Evolutionary conservation across 352 stramenopile species (phyloP).

Genomic region (Pythium insidiosum): DNA sequence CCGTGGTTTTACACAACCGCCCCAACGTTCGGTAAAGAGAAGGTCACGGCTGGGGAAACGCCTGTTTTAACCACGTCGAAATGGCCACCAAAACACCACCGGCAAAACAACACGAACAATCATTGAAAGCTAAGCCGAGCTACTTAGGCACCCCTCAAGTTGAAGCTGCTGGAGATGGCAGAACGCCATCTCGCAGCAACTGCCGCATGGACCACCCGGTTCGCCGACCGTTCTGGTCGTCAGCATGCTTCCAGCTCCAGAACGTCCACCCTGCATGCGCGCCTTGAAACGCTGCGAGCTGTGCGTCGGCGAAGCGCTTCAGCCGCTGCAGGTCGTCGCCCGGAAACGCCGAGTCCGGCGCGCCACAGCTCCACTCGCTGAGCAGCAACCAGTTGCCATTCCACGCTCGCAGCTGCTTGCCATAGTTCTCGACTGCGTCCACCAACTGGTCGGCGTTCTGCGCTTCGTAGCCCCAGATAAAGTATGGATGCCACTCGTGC

Average conservation of each 20-base stretch:
- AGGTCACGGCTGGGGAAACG: too few relatives aligned
- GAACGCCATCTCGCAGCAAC: constrained; percentile 64
- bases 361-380: constrained; percentile 76
- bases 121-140: constrained; percentile 12
- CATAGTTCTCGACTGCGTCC: constrained; percentile 41
- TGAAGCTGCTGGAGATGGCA: too few relatives aligned
- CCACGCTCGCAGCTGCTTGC: constrained; percentile 47
- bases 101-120: too few relatives aligned
- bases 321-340: constrained; percentile 31
- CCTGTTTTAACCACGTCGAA: too few relatives aligned
- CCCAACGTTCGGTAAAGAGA: too few relatives aligned
- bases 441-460: constrained; percentile 53
- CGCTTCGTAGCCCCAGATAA: constrained; percentile 54
- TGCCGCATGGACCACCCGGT: constrained; percentile 76
- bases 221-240: constrained; percentile 38
- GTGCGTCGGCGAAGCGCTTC: constrained; percentile 41
- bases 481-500: constrained; percentile 49
- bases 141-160: not conserved
- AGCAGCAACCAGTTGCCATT: constrained; percentile 68
- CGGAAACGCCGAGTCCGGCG: constrained; percentile 48
- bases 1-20: too few relatives aligned
- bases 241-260: constrained; percentile 78
- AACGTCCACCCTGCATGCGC: constrained; percentile 81
- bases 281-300: constrained; percentile 44
- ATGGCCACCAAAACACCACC: too few relatives aligned